Evolutionary conservation across 306 rosid species (phyloP).

Genomic region (Medicago lupulina): DNA sequence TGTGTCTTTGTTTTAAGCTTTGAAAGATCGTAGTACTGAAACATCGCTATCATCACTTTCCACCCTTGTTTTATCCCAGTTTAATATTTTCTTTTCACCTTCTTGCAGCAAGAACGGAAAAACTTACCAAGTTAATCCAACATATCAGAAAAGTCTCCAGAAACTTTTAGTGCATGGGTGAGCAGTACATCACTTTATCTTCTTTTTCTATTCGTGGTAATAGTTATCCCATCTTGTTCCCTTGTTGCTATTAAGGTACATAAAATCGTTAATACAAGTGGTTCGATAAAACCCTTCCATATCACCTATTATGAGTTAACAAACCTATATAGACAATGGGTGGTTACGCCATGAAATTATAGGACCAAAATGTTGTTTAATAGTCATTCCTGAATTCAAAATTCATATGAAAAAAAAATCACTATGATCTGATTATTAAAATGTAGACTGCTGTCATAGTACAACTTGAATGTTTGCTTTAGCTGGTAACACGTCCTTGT

Average conservation of each 20-base stretch:
- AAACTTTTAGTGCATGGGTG: conserved; percentile 82
- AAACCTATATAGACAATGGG: neutral
- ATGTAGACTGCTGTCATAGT: conserved; percentile 29
- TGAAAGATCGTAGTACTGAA: conserved; percentile 5
- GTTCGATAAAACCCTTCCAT: conserved; percentile 22
- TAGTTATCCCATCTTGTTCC: conserved; percentile 36
- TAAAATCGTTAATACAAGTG: conserved; percentile 3
- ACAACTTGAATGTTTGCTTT: conserved; percentile 36
- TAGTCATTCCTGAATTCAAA: conserved; percentile 38
- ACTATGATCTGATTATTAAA: conserved; percentile 4
- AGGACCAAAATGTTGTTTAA: conserved; percentile 23
- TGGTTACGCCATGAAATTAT: conserved; percentile 40
- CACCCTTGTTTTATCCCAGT: conserved; percentile 12
- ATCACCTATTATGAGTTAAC: conserved; percentile 17
- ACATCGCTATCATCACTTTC: conserved; percentile 13
- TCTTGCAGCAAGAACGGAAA: conserved; percentile 78
- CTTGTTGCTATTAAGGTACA: conserved; percentile 9
- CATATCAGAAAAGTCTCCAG: conserved; percentile 84
- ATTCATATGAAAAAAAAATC: conserved; percentile 10
- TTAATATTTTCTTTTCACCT: conserved; percentile 1
- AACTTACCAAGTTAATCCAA: conserved; percentile 74
- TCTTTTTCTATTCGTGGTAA: conserved; percentile 4
- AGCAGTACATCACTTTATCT: conserved; percentile 40
- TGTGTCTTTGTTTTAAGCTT: neutral
- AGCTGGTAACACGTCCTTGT: conserved; percentile 43